phyloP scores from a whole-genome alignment of 805 yeast genomes.

The Lipomyces chichibuensis region DNA sequence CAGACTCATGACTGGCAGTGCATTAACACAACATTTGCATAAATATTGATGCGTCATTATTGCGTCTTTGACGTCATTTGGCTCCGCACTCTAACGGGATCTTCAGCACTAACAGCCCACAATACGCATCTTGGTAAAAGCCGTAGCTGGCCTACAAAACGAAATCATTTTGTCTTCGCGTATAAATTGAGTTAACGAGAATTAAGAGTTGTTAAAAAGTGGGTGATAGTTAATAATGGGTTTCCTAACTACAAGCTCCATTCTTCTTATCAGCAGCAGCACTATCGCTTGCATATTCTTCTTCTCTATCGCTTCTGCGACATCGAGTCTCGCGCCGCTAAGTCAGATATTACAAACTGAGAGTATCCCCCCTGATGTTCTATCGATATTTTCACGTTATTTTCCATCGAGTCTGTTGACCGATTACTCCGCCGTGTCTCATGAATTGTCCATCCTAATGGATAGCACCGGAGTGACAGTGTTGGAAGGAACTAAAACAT shows the following conservation, averaged over 20 bases:
- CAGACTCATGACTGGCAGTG: neutral
- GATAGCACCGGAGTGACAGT: conserved; percentile 17
- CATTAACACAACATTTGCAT: too few species aligned
- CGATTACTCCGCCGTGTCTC: conserved; percentile 14
- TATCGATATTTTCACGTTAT: conserved; percentile 26
- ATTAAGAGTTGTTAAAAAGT: neutral
- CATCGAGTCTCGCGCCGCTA: conserved; percentile 11
- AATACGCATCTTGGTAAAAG: too few species aligned
- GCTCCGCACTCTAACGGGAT: neutral
- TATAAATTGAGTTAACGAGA: neutral
- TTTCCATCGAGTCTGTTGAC: conserved; percentile 28
- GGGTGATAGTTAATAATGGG: too few species aligned
- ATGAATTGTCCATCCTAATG: conserved; percentile 11
- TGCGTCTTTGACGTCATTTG: neutral
- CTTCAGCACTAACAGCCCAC: neutral
- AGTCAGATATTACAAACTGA: conserved; percentile 9
- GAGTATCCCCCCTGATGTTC: conserved; percentile 19
- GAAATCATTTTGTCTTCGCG: neutral
- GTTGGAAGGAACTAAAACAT: neutral
- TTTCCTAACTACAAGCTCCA: too few species aligned
- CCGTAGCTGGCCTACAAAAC: neutral
- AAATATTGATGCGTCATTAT: too few species aligned
- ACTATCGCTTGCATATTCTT: neutral
- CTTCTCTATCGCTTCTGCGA: neutral
- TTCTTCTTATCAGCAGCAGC: neutral